Conservation (phyloP, 2,329 filamentous ascomycete species). For the Cercospora zeina region DNA sequence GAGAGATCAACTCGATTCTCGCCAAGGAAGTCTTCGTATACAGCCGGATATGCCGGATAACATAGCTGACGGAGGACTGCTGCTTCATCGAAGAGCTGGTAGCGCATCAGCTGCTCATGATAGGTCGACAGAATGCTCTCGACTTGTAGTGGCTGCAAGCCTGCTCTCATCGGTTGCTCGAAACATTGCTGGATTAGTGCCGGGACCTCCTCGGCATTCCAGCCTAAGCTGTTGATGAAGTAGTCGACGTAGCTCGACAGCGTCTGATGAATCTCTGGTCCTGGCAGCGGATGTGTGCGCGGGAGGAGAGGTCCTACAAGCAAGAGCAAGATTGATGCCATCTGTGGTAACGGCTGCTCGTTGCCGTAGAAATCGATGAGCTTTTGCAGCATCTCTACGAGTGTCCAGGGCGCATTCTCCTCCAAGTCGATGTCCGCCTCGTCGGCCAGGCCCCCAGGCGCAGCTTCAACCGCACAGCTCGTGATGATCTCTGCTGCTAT, state of each 20-base stretch:
- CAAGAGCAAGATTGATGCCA: slow-evolving; percentile 50
- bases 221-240: slow-evolving; percentile 41
- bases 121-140: slow-evolving; percentile 59
- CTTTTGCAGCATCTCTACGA: slow-evolving; percentile 47
- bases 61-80: slow-evolving; percentile 58
- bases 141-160: slow-evolving; percentile 53
- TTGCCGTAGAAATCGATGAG: slow-evolving; percentile 47
- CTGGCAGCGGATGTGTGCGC: slow-evolving; percentile 42
- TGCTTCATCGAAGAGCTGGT: slow-evolving; percentile 53
- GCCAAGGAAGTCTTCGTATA: slow-evolving; percentile 58
- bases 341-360: slow-evolving; percentile 49
- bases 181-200: slow-evolving; percentile 45
- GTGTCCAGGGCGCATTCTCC: slow-evolving; percentile 41
- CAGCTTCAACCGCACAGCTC: slow-evolving; percentile 11
- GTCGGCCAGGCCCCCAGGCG: slow-evolving; percentile 18
- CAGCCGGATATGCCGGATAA: slow-evolving; percentile 56
- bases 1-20: slow-evolving; percentile 57
- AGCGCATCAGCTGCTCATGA: slow-evolving; percentile 55
- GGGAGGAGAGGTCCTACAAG: slow-evolving; percentile 50
- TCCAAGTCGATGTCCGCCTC: slow-evolving; percentile 34
- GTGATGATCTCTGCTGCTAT: slow-evolving; percentile 17
- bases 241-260: slow-evolving; percentile 45
- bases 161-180: slow-evolving; percentile 45
- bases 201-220: slow-evolving; percentile 39
- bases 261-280: slow-evolving; percentile 38